Percentiles rank a stretch among this genome's conserved stretches.
phyloP scores from a whole-genome alignment of 208 protist species.

The Spongospora subterranea region DNA sequence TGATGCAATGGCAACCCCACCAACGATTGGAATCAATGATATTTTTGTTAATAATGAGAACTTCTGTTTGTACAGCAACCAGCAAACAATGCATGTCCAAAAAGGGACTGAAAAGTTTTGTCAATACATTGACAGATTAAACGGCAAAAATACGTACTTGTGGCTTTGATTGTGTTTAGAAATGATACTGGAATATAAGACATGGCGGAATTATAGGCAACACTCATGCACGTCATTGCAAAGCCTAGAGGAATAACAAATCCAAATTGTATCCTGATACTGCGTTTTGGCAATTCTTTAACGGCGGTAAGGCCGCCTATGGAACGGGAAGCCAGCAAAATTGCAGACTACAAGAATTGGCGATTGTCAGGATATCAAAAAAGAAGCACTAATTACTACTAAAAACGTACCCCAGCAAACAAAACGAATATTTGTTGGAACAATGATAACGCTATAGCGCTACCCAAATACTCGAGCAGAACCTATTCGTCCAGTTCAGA shows the following conservation, averaged over 20 bases:
- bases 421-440: constrained; percentile 44
- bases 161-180: constrained; percentile 52
- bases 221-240: constrained; percentile 22
- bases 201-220: constrained; percentile 28
- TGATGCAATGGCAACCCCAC: constrained; percentile 7
- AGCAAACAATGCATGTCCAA: constrained; percentile 36
- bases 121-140: background rate
- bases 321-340: background rate
- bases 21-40: constrained; percentile 3
- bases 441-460: background rate
- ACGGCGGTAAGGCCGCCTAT: background rate
- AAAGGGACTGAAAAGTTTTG: background rate
- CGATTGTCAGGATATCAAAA: background rate
- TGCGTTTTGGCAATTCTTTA: too few species aligned
- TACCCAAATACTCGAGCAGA: background rate
- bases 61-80: constrained; percentile 4
- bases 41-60: background rate
- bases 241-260: background rate
- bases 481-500: constrained; percentile 31
- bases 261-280: background rate
- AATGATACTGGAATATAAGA: constrained; percentile 21
- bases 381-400: background rate
- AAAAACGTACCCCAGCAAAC: background rate
- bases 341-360: background rate
- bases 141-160: background rate